Evolutionary conservation across 331 rosid species (phyloP), one percentile per base, ranked within the genome.

Genomic region (Prunus yedoensis): DNA sequence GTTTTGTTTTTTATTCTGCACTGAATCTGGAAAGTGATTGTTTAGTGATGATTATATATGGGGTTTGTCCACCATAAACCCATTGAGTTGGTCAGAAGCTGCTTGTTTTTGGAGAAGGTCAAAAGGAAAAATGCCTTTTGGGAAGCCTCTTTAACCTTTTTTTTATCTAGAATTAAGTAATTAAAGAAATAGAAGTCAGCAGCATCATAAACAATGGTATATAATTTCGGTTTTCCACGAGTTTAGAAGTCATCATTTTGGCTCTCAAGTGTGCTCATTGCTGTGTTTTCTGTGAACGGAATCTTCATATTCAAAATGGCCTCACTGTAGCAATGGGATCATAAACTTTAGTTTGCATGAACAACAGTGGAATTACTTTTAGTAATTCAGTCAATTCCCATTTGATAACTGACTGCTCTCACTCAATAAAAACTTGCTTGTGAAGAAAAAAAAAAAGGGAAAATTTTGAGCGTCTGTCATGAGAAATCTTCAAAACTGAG

Each of bases 91-190:
- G 52, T 53, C 27, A 25, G 32, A 68, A 21, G 64, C 58, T 32
- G 57, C 35, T 74, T 74, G 71, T 54, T 67, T 12, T 43, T 5
- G 35, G 47, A 58, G 41, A 74, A 41, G 62, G 73, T 68, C 47
- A 58, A 68, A 78, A 71, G 27, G 20, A 27, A 11, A 11, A 69
- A 79, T 35, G 64, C n/a, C 71, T 13, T 59, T 35, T 6, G 21
- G 30, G 8, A 61, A 21, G 35, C 30, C 65, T 56, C 66, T 21
- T 71, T 23, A 66, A 66, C 25, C 69, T 59, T 45, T 25, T 57
- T 57, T 20, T 10, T 60, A 58, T 65, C 32, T 58, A 41, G 38
- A 45, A 71, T 67, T 49, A 8, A 15, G 56, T 57, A 18, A 21
- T 71, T 18, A 17, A 52, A 41, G 66, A 65, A 20, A 25, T 62